A percentile compares a stretch with the other conserved stretches of the same genome.
Conservation (phyloP, 2,329 filamentous ascomycete genomes). For the Fusarium musae region DNA sequence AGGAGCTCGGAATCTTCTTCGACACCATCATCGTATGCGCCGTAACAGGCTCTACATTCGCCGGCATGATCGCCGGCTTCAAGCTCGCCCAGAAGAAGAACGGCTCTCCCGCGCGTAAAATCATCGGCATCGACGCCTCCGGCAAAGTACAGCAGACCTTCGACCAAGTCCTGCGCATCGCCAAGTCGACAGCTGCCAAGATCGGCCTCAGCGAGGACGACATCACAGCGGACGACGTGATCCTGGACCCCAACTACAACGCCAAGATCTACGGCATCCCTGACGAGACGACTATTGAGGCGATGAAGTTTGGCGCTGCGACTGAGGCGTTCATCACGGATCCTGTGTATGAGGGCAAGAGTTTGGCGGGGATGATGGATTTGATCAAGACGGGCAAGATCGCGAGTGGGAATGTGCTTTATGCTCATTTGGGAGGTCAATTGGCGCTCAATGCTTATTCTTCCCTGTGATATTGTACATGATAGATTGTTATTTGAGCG, state of each 20-base stretch:
- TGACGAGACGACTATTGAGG: conserved; percentile 71
- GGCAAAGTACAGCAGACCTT: conserved; percentile 64
- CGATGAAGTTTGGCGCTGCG: conserved; percentile 73
- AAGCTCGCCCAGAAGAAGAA: conserved; percentile 66
- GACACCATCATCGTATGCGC: conserved; percentile 75
- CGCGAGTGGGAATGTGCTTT: conserved; percentile 72
- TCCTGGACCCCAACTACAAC: conserved; percentile 71
- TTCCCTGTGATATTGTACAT: conserved; percentile 17
- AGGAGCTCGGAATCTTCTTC: conserved; percentile 70
- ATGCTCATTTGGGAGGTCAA: conserved; percentile 78
- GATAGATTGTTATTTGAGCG: conserved; percentile 5
- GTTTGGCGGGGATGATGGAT: conserved; percentile 76
- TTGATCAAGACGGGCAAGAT: conserved; percentile 73
- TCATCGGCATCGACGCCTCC: conserved; percentile 72
- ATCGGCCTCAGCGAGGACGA: conserved; percentile 70
- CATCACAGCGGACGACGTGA: conserved; percentile 70
- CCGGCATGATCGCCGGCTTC: conserved; percentile 78
- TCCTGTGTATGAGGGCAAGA: conserved; percentile 82
- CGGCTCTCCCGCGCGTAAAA: conserved; percentile 59
- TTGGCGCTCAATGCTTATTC: conserved; percentile 76
- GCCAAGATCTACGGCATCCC: conserved; percentile 75
- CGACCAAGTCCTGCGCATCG: conserved; percentile 74
- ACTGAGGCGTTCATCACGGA: conserved; percentile 81
- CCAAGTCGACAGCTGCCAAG: conserved; percentile 68
- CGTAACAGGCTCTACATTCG: conserved; percentile 77